phyloP scores from a whole-genome alignment of 495 filamentous ascomycete species.

The Xeromyces bisporus region DNA sequence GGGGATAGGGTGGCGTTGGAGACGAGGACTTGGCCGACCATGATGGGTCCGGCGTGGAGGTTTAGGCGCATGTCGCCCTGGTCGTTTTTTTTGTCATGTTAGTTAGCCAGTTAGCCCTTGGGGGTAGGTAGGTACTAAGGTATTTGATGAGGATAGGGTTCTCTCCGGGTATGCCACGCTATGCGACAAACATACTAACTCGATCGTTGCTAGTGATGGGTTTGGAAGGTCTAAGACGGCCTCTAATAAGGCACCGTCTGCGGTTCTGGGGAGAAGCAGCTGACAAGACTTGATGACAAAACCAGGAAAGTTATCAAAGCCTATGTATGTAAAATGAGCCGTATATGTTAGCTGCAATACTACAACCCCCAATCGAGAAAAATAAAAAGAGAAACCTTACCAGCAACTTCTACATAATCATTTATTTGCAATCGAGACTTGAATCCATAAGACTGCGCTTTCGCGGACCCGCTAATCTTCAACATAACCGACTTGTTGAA shows the following conservation, averaged over 20 bases:
- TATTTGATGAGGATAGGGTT: too few relatives aligned
- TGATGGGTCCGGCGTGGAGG: neutral
- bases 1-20: neutral
- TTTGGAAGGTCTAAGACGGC: neutral
- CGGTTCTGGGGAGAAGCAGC: neutral
- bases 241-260: neutral
- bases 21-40: neutral
- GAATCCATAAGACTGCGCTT: neutral
- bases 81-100: neutral
- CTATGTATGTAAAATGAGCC: too few relatives aligned
- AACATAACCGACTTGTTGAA: neutral
- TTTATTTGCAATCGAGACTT: neutral
- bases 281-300: neutral
- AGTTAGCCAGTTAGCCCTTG: too few relatives aligned
- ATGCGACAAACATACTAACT: neutral
- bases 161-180: neutral
- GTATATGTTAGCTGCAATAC: too few relatives aligned
- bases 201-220: neutral
- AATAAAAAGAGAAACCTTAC: neutral
- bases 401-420: neutral
- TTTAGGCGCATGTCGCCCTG: neutral
- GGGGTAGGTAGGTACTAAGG: too few relatives aligned
- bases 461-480: neutral
- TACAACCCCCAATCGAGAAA: too few relatives aligned
- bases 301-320: neutral